A percentile compares a stretch with the other conserved stretches of the same genome.
These are phyloP conservation scores for Lantana camara DNA, from an alignment of 257 asterid species.

Conservation along the genomic window DNA sequence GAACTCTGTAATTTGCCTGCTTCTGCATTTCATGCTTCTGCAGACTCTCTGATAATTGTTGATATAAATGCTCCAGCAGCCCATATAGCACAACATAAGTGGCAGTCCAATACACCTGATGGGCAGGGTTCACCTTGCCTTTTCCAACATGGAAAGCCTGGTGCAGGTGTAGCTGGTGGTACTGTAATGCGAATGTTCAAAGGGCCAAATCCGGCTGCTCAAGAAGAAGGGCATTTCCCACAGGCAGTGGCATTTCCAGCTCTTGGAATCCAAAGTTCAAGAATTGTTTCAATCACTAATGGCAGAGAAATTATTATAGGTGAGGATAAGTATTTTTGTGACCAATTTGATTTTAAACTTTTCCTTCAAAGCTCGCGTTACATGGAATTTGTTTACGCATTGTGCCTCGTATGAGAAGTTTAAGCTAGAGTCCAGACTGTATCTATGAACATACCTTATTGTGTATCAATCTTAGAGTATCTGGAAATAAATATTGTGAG, in stretches of 20 bases:
- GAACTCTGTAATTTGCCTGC: conserved; percentile 99
- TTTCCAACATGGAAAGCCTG: conserved; percentile 87
- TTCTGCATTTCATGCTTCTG: conserved; percentile 86
- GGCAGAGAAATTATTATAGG: conserved; percentile 93
- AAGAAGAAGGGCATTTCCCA: conserved; percentile 88
- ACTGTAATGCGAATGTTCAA: conserved; percentile 96
- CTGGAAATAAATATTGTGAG: neutral
- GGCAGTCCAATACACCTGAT: conserved; percentile 99
- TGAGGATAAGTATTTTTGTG: conserved; percentile 35
- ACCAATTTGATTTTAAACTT: conserved; percentile 8
- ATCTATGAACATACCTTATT: conserved; percentile 3
- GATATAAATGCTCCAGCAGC: conserved; percentile 87
- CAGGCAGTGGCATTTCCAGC: conserved; percentile 85
- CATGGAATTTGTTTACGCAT: conserved; percentile 7
- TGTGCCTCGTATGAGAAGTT: conserved; percentile 13
- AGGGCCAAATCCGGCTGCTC: conserved; percentile 61
- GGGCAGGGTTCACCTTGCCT: conserved; percentile 98
- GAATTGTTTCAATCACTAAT: conserved; percentile 74
- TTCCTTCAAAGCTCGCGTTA: conserved; percentile 3
- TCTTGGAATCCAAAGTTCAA: conserved; percentile 78
- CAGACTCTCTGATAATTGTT: conserved; percentile 81
- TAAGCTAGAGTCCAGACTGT: conserved; percentile 4
- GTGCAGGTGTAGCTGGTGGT: conserved; percentile 74
- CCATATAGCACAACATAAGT: conserved; percentile 90
- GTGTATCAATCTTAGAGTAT: neutral